A percentile compares a stretch with the other conserved stretches of the same genome.
Evolutionary conservation across 495 filamentous ascomycete genomes (phyloP).

Genomic region (Hyaloscypha bicolor): DNA sequence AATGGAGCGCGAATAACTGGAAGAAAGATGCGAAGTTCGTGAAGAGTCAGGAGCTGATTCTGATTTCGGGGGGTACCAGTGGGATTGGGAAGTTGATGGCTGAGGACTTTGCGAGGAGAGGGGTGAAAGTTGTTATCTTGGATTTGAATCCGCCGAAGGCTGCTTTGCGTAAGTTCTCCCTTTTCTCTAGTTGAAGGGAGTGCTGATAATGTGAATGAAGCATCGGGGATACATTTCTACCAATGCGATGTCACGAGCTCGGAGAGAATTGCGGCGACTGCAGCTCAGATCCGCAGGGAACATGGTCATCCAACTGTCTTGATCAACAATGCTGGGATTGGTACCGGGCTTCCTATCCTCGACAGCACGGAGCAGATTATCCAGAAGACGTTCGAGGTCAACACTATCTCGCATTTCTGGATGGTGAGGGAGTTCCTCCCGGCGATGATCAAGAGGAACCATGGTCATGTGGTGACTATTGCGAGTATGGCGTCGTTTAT

Average conservation of each 20-base stretch:
- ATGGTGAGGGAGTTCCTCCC: slow-evolving; percentile 68
- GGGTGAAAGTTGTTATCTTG: slow-evolving; percentile 64
- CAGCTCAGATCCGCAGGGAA: slow-evolving; percentile 50
- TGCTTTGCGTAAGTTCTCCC: slow-evolving; percentile 49
- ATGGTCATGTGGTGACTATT: slow-evolving; percentile 73
- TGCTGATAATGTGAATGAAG: slow-evolving; percentile 11
- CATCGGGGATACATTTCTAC: slow-evolving; percentile 56
- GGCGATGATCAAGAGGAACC: slow-evolving; percentile 61
- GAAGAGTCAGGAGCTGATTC: slow-evolving; percentile 58
- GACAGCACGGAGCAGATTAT: slow-evolving; percentile 53
- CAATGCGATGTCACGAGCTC: slow-evolving; percentile 63
- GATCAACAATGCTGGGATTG: slow-evolving; percentile 76
- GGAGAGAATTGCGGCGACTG: slow-evolving; percentile 46
- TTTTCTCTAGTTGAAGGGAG: slow-evolving; percentile 37
- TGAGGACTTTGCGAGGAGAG: slow-evolving; percentile 55
- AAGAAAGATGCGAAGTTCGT: slow-evolving; percentile 62
- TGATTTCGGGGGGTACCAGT: slow-evolving; percentile 35
- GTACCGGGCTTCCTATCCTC: slow-evolving; percentile 61
- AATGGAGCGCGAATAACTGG: slow-evolving; percentile 61
- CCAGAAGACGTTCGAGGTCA: slow-evolving; percentile 68
- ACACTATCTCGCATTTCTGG: slow-evolving; percentile 68
- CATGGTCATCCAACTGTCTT: slow-evolving; percentile 69
- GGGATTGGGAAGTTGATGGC: slow-evolving; percentile 54
- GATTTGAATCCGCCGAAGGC: slow-evolving; percentile 55
- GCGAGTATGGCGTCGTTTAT: slow-evolving; percentile 60